Conservation (phyloP, 2,329 filamentous ascomycete genomes). For the Endocalyx cinctus region DNA sequence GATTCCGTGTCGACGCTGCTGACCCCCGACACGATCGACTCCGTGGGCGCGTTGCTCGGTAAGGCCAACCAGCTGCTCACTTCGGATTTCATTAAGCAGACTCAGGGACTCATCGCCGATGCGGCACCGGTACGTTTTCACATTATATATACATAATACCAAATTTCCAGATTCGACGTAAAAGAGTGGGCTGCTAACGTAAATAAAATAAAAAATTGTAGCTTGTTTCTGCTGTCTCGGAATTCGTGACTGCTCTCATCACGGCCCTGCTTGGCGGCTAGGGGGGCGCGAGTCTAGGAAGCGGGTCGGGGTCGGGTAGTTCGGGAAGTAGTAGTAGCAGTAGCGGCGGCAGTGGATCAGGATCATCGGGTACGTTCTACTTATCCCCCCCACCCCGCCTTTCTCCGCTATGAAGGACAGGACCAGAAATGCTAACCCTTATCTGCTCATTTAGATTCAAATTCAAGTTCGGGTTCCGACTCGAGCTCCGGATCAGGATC, state of each 20-base stretch:
- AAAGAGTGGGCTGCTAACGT: not conserved
- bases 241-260: slow-evolving; percentile 7
- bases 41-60: slow-evolving; percentile 27
- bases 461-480: not conserved
- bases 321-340: too few relatives aligned
- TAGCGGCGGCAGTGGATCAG: not conserved
- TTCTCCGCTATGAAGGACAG: too few relatives aligned
- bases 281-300: slow-evolving; percentile 3
- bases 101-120: too few relatives aligned
- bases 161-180: not conserved
- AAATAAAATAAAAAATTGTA: not conserved
- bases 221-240: slow-evolving; percentile 4
- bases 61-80: slow-evolving; percentile 35
- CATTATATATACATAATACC: too few relatives aligned
- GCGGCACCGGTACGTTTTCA: too few relatives aligned
- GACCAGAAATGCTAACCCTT: too few relatives aligned
- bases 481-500: not conserved
- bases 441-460: not conserved
- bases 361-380: too few relatives aligned
- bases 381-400: too few relatives aligned
- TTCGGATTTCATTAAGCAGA: too few relatives aligned
- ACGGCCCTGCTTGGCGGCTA: slow-evolving; percentile 3
- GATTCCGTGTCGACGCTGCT: slow-evolving; percentile 31
- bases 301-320: too few relatives aligned
- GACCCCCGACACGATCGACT: slow-evolving; percentile 21